Evolutionary conservation across 2,329 filamentous ascomycete genomes (phyloP), one percentile per base, ranked within the genome.

Genomic region (Aspergillus candidus): DNA sequence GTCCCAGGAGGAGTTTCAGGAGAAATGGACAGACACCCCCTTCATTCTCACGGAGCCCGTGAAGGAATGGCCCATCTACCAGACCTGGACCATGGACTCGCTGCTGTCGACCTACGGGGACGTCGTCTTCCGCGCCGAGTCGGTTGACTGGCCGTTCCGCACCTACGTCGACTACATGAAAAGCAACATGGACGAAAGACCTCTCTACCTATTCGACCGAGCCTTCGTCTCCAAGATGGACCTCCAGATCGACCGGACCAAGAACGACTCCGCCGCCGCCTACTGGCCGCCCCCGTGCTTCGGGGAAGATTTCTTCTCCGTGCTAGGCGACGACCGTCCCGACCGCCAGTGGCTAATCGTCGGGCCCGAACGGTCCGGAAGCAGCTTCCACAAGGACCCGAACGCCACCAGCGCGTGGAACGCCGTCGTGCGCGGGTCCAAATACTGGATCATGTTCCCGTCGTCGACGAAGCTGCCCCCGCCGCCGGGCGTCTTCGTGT

Each of bases 401-500:
- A 83, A 83, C 59, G 79, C 77, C 2, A 83, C 76, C 13, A 72
- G 82, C 56, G 91, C 93, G 0, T 97, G 91, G 93, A 97, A 97
- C 62, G 91, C 90, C 1, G 88, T 96, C 11, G 73, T 97, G 22
- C 81, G 84, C 47, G 93, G 91, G 4, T 80, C 84, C 30, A 97
- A 97, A 62, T 97, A 97, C 73, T 97, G 93, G 91, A 91, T 97
- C 65, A 94, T 97, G 88, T 97, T 97, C 60, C 89, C 88, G 0
- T 84, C 86, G 0, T 80, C 80, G 0, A 64, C 72, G 1, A 69
- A 69, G 13, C 62, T 76, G 5, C 78, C 82, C 0, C 75, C 82
- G 3, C 89, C 93, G 6, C 91, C 91, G 0, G 91, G 91, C 3
- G 90, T 97, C 32, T 94, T 85, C 56, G 87, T 96, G 34, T 94